Conservation (phyloP, 495 filamentous ascomycete genomes). For the Trichoderma virens region DNA sequence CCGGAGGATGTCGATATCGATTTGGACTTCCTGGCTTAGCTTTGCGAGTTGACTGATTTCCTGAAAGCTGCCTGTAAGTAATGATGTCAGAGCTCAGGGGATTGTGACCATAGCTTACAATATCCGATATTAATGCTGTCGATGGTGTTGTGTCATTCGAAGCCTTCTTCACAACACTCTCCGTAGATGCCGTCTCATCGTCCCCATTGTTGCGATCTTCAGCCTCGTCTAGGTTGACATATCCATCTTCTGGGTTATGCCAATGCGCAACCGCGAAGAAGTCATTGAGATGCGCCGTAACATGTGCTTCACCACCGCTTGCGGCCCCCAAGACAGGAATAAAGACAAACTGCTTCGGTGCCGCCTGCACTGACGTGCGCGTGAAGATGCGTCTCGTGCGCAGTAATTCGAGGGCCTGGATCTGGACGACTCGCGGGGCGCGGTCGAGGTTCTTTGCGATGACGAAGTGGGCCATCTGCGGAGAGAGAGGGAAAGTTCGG, state of each 20-base stretch:
- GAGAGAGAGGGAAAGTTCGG: background rate
- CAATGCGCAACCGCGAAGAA: slow-evolving; percentile 83
- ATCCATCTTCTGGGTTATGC: slow-evolving; percentile 66
- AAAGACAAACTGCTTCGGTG: slow-evolving; percentile 75
- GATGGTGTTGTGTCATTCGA: background rate
- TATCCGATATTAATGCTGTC: slow-evolving; percentile 1
- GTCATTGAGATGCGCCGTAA: slow-evolving; percentile 61
- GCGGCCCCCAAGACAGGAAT: slow-evolving; percentile 56
- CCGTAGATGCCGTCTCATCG: slow-evolving; percentile 22
- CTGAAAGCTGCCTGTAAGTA: background rate
- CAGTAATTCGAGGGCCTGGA: slow-evolving; percentile 77
- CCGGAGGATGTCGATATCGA: slow-evolving; percentile 56
- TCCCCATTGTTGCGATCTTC: slow-evolving; percentile 17
- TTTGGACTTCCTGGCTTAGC: slow-evolving; percentile 20
- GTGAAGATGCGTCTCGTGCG: slow-evolving; percentile 71
- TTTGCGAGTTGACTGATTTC: slow-evolving; percentile 33
- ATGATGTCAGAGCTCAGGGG: background rate
- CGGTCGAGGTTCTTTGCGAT: slow-evolving; percentile 72
- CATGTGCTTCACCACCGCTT: slow-evolving; percentile 33
- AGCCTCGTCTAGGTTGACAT: slow-evolving; percentile 58
- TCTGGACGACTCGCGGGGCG: slow-evolving; percentile 65
- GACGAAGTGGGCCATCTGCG: slow-evolving; percentile 66
- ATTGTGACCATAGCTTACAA: background rate
- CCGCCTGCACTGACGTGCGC: slow-evolving; percentile 58
- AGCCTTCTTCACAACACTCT: slow-evolving; percentile 25